Evolutionary conservation across 148 eudicot species (phyloP), one percentile per base, ranked within the genome.

Genomic region (Cornus florida): DNA sequence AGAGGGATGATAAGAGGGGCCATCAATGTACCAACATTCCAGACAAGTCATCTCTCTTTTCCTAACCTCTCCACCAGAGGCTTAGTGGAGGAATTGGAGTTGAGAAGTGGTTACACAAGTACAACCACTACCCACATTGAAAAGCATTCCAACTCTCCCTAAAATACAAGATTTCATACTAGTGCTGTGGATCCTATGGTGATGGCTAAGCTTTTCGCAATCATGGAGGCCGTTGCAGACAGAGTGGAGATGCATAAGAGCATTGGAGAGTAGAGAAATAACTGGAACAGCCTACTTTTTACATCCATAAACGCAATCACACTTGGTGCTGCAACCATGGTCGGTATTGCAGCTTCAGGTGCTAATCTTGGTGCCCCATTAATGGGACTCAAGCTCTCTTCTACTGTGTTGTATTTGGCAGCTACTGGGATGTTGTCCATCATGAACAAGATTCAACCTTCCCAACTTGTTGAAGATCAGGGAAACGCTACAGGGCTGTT

Each of bases 381-480:
- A 19, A 59, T 87, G 35, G 85, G 70, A 10, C 56, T 92, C 65
- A 90, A 83, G 75, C 73, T 88, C 22, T 86, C 91, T n/a, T 86
- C 93, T 0, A 76, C 86, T 39, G n/a, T 86, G 5, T 67, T 92
- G 33, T 92, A 84, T 77, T 75, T 79, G 67, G 88, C 93, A 1
- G 91, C 87, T 0, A 84, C 92, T 1, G 92, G 89, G 6, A 69
- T 92, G 24, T 72, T 89, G 28, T 20, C 79, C 10, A 78, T 89
- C 3, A 86, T 92, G 90, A 91, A 89, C 81, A 88, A 88, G 81
- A 84, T 90, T 22, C 97, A 92, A 70, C 97, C 97, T 9, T 92
- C 93, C 19, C 97, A 92, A 75, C 83, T 92, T 0, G 94, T 80
- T 0, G 91, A 92, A 72, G 97, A 90, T 78, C 97, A 92, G 53